Evolutionary conservation across 495 filamentous ascomycete species (phyloP), one percentile per base, ranked within the genome.

Genomic region (Penicillium herquei): DNA sequence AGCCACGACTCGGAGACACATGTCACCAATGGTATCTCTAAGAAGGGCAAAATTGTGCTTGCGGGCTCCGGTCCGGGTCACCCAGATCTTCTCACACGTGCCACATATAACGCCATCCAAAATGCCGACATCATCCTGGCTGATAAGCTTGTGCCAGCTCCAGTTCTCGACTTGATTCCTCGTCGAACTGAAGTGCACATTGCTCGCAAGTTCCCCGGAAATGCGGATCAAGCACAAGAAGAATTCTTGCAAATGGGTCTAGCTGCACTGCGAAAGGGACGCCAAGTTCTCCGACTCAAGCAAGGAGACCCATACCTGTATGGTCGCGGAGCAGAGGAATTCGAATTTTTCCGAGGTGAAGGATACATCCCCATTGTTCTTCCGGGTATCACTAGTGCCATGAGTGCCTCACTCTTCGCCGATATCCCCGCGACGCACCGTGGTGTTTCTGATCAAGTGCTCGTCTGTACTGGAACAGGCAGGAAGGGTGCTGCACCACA

Each of bases 261-360:
- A 13, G 81, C 81, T 12, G 89, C 84, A 10, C 74, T 93, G 17
- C 75, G 81, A 35, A 79, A 79, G 4, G 95, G 95, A 12, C 78
- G 87, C 59, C 88, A 83, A 1, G 94, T 98, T 0, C 78, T 98
- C 18, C 81, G 94, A 6, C 76, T 98, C 21, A 98, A 98, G 73
- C 94, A 98, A 65, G 94, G 94, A 16, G 94, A 98, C 64, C 94
- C 94, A 0, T 98, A 96, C 69, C 81, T 98, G 21, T 98, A 96
- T 70, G 94, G 94, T 18, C 84, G 94, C 40, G 94, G 94, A 55
- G 94, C 87, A 12, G 94, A 98, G 66, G 94, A 98, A 66, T 88
- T 87, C 37, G 84, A 83, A n/a, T 96, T 89, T 66, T 98, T 98
- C 78, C 73, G 81, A 1, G 70, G 70, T 7, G 76, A 89, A 45